These are phyloP conservation scores for Grosmannia clavigera DNA, from an alignment of 2,329 filamentous ascomycete genomes.

Conservation along the genomic window DNA sequence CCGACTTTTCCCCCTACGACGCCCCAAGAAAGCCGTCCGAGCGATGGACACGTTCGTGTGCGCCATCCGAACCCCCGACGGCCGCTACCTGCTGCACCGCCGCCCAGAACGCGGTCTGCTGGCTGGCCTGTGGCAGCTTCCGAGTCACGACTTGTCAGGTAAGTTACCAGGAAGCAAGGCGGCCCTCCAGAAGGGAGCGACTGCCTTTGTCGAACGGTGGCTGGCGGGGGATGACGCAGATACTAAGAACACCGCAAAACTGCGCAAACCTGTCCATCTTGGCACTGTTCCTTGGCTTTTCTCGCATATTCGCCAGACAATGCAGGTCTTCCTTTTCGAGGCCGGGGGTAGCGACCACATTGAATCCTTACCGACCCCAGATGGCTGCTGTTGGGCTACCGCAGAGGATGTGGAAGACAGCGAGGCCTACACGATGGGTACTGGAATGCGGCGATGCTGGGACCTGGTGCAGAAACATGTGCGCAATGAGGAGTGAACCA, in stretches of 20 bases:
- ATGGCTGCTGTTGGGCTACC: neutral
- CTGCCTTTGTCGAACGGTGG: neutral
- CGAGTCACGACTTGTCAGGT: conserved; percentile 23
- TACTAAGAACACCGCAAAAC: conserved; percentile 8
- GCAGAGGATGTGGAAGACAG: neutral
- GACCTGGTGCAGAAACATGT: neutral
- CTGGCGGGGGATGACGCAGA: neutral
- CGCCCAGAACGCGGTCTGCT: conserved; percentile 42
- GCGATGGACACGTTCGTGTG: conserved; percentile 42
- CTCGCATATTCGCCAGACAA: conserved; percentile 42
- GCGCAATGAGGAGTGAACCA: too few relatives aligned
- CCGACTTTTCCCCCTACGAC: conserved; percentile 37
- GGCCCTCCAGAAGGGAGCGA: conserved; percentile 1
- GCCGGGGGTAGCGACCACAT: neutral
- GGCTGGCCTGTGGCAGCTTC: conserved; percentile 44
- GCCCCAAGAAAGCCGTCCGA: conserved; percentile 37
- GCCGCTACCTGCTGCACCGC: conserved; percentile 33
- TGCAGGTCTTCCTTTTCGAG: conserved; percentile 41
- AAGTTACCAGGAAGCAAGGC: neutral
- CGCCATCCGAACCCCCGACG: conserved; percentile 32
- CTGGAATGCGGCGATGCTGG: conserved; percentile 2
- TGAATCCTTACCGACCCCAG: neutral
- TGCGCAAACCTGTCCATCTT: conserved; percentile 20
- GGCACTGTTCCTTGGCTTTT: conserved; percentile 44
- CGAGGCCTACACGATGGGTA: neutral